A percentile compares a stretch with the other conserved stretches of the same genome.
Evolutionary conservation across 257 asterid genomes (phyloP).

Genomic region (Ballota nigra): DNA sequence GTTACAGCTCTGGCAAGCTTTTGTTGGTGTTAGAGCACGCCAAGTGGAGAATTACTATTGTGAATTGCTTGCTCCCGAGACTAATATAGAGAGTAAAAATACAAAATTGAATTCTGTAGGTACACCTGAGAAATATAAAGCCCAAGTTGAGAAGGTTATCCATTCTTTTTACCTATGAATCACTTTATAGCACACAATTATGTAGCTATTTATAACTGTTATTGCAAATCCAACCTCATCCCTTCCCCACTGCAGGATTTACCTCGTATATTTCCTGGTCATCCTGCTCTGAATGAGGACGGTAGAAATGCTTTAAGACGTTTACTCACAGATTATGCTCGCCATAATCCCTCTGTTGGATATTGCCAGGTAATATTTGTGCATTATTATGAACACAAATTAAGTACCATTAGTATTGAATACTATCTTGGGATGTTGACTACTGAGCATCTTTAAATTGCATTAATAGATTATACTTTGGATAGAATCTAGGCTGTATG

Average conservation of each 20-base stretch:
- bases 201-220: conserved; percentile 15
- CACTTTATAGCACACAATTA: neutral
- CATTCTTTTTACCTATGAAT: conserved; percentile 25
- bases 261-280: too few species aligned
- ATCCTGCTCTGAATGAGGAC: conserved; percentile 91
- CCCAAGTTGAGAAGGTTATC: conserved; percentile 90
- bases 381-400: neutral
- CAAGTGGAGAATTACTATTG: conserved; percentile 71
- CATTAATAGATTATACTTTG: neutral
- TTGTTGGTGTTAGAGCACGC: conserved; percentile 74
- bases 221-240: conserved; percentile 21
- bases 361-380: conserved; percentile 77
- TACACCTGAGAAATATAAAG: conserved; percentile 73
- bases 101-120: conserved; percentile 29
- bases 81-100: conserved; percentile 30
- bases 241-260: conserved; percentile 56
- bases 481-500: neutral
- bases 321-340: conserved; percentile 83
- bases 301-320: conserved; percentile 96
- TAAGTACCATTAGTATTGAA: neutral
- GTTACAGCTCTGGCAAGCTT: conserved; percentile 93
- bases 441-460: conserved; percentile 1
- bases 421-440: neutral
- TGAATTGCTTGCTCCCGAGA: conserved; percentile 57
- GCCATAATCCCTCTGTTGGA: conserved; percentile 91